These are phyloP conservation scores for Borovskyia barvae DNA, from an alignment of 208 protist species.

Conservation along the genomic window DNA sequence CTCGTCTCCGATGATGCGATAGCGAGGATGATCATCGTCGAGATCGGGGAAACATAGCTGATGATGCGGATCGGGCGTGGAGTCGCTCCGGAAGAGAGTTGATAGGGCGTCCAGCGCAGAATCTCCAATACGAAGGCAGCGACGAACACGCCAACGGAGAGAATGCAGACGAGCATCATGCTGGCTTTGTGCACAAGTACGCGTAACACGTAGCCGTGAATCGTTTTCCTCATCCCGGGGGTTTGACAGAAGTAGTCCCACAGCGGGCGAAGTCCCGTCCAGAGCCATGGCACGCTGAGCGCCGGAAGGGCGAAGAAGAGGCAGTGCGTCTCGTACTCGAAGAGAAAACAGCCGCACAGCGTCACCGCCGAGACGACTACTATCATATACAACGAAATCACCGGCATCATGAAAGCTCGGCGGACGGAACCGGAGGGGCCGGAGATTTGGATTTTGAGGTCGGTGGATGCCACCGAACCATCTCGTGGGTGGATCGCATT, in stretches of 20 bases:
- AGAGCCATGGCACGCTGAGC: conserved; percentile 34
- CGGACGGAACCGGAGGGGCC: not conserved
- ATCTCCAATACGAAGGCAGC: conserved; percentile 23
- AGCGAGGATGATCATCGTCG: conserved; percentile 17
- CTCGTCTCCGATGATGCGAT: no score
- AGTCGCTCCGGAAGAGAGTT: not conserved
- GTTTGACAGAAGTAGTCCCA: conserved; percentile 7
- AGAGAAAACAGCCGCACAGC: conserved; percentile 29
- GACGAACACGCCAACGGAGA: conserved; percentile 21
- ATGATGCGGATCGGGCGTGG: conserved; percentile 10
- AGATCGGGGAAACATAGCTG: conserved; percentile 22
- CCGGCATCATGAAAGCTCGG: conserved; percentile 17
- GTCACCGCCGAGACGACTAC: conserved; percentile 23
- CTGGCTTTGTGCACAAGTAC: conserved; percentile 26
- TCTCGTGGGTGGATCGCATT: no score
- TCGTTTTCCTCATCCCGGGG: not conserved
- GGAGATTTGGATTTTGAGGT: not conserved
- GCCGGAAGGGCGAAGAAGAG: conserved; percentile 35
- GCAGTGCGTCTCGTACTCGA: conserved; percentile 42
- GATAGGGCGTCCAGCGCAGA: conserved; percentile 10
- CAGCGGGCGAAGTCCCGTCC: conserved; percentile 19
- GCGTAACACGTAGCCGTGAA: conserved; percentile 16
- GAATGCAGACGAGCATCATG: conserved; percentile 11
- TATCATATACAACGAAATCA: conserved; percentile 22
- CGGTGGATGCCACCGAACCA: not conserved